Percentiles rank a stretch among this genome's conserved stretches.
Conservation (phyloP, 2,329 filamentous ascomycete genomes). For the Coleophoma cylindrospora region DNA sequence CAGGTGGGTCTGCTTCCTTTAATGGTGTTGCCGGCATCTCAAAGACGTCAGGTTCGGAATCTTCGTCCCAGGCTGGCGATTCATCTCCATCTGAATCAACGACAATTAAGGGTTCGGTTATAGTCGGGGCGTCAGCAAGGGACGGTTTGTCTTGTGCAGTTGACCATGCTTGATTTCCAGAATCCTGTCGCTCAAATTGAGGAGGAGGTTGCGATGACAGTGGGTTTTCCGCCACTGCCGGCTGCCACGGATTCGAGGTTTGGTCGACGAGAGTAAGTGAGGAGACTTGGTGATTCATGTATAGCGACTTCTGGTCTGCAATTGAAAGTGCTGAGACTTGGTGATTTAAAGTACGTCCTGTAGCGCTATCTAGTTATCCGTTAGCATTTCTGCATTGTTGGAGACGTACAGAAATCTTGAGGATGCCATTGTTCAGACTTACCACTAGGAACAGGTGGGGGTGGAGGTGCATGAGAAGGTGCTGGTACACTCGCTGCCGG, state of each 20-base stretch:
- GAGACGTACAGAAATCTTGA: too few relatives aligned
- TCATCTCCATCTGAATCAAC: conserved; percentile 23
- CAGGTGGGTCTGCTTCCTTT: conserved; percentile 12
- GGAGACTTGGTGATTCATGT: conserved; percentile 13
- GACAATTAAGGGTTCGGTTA: conserved; percentile 14
- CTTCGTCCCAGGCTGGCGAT: conserved; percentile 27
- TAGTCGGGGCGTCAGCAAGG: conserved; percentile 6
- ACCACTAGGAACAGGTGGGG: conserved; percentile 14
- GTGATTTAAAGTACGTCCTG: neutral
- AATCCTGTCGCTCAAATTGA: conserved; percentile 13
- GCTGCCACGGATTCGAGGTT: conserved; percentile 26
- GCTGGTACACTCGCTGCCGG: conserved; percentile 8
- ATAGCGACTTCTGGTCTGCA: neutral
- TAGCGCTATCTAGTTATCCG: too few relatives aligned
- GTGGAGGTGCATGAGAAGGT: conserved; percentile 9
- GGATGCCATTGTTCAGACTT: neutral
- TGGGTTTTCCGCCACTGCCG: conserved; percentile 13
- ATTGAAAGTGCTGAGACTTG: neutral
- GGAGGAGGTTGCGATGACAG: conserved; percentile 5
- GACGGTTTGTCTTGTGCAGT: conserved; percentile 6
- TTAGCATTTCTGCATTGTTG: too few relatives aligned
- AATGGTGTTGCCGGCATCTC: conserved; percentile 12
- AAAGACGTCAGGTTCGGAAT: conserved; percentile 14
- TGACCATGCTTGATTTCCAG: conserved; percentile 22
- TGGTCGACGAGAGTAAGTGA: conserved; percentile 18